phyloP scores from a whole-genome alignment of 2,329 filamentous ascomycete species.

The Penicillium sp. region DNA sequence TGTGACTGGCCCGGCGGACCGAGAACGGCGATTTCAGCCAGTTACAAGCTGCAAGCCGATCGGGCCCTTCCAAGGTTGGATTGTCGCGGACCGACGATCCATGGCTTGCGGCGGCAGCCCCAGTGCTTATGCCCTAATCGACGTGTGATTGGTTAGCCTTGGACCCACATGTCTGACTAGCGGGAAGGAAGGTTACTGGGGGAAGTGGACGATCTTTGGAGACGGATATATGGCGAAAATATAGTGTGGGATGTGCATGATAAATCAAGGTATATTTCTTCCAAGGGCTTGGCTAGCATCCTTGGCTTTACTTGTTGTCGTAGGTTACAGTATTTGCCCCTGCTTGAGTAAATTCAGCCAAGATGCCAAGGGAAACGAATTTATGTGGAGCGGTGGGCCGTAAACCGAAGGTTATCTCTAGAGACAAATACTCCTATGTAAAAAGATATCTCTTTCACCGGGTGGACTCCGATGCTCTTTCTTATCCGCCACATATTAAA shows the following conservation, averaged over 20 bases:
- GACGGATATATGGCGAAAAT: neutral
- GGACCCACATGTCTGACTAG: neutral
- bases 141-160: neutral
- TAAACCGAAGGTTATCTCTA: constrained; percentile 8
- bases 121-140: constrained; percentile 10
- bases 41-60: constrained; percentile 3
- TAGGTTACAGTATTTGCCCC: neutral
- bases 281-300: neutral
- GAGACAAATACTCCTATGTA: constrained; percentile 25
- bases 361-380: constrained; percentile 7
- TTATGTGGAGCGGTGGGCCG: constrained; percentile 20
- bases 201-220: constrained; percentile 8
- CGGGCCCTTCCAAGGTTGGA: neutral
- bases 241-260: neutral
- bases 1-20: constrained; percentile 15
- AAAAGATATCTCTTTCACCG: constrained; percentile 15
- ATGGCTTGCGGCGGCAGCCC: constrained; percentile 11
- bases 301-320: neutral
- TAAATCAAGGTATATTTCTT: neutral
- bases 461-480: neutral
- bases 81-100: constrained; percentile 9
- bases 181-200: constrained; percentile 3
- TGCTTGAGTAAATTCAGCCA: neutral
- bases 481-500: neutral
- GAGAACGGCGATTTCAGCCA: constrained; percentile 17